Percentiles rank a stretch among this genome's conserved stretches.
These are phyloP conservation scores for Hypoxylon sp. DNA, from an alignment of 2,329 filamentous ascomycete species.

Conservation along the genomic window DNA sequence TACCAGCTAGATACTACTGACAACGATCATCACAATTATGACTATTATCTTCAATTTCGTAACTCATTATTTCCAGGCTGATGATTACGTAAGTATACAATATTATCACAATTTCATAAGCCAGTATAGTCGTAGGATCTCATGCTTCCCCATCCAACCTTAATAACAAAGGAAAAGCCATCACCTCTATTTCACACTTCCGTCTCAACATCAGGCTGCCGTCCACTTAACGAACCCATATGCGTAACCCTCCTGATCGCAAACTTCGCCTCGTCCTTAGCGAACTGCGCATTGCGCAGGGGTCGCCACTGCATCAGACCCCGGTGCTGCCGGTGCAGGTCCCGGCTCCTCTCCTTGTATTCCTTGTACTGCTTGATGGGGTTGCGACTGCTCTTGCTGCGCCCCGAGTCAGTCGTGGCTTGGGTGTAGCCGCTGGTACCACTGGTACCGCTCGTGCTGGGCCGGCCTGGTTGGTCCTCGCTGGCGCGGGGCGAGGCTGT, in stretches of 20 bases:
- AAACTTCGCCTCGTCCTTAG: constrained; percentile 87
- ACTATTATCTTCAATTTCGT: constrained; percentile 33
- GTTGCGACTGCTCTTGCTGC: constrained; percentile 60
- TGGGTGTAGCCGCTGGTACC: constrained; percentile 46
- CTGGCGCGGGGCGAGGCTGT: constrained; percentile 49
- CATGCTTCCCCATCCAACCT: not conserved
- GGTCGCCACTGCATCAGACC: constrained; percentile 97
- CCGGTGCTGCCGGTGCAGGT: constrained; percentile 86
- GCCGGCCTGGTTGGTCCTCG: constrained; percentile 23
- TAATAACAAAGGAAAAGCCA: constrained; percentile 10
- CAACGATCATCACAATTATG: not conserved
- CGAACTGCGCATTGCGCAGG: constrained; percentile 87
- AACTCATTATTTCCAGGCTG: constrained; percentile 41
- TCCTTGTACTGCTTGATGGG: constrained; percentile 73
- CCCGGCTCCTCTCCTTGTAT: constrained; percentile 77
- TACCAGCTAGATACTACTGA: not conserved
- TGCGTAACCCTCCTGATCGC: constrained; percentile 82
- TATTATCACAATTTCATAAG: constrained; percentile 26
- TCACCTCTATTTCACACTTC: constrained; percentile 64
- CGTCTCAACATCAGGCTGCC: constrained; percentile 91
- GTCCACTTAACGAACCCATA: constrained; percentile 81
- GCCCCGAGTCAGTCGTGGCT: constrained; percentile 51
- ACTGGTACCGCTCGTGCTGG: constrained; percentile 32
- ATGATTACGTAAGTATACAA: constrained; percentile 29
- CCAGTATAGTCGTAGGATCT: not conserved